Evolutionary conservation across 495 filamentous ascomycete genomes (phyloP), one percentile per base, ranked within the genome.

Genomic region (Astrothelium macrocarpum): DNA sequence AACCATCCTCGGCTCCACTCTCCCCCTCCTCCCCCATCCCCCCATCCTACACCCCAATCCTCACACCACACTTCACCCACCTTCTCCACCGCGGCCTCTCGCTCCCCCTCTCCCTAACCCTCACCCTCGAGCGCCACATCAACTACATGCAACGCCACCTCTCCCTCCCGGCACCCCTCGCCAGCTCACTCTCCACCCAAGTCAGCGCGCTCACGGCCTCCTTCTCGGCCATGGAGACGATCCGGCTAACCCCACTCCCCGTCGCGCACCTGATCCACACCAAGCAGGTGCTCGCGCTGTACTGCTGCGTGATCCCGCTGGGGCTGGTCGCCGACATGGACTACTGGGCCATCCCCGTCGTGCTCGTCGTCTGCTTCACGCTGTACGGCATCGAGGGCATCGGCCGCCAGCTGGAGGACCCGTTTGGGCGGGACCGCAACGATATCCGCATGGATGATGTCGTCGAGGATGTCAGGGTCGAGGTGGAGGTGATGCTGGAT

Each of bases 361-460:
- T 87, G 12, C 80, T 79, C 1, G 73, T 91, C 9, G 81, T 90
- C 31, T 83, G 82, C 23, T 90, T 91, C 69, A 90, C 87, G 1
- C 77, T 91, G 1, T 89, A 88, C 67, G 85, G 86, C 1, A 89
- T 89, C 32, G 86, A 89, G 60, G 86, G 85, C 0, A 91, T 91
- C 61, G 88, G 85, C 1, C 83, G 77, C 16, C 85, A 89, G 69
- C 77, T 90, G 9, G 88, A 91, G 69, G 88, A 91, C 70, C 88
- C 88, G 0, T 90, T 91, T 71, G 87, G 88, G 7, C 82, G 84
- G 65, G 87, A 89, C 65, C 81, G 82, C 65, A 90, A 89, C 63
- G 88, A 90, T 71, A 90, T 91, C 74, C 88, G 88, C 70, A 88
- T 90, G 81, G 88, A 90, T 70, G 86, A 81, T 12, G 83, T 90